Conservation (phyloP, 257 asterid genomes). For the Solanum etuberosum region DNA sequence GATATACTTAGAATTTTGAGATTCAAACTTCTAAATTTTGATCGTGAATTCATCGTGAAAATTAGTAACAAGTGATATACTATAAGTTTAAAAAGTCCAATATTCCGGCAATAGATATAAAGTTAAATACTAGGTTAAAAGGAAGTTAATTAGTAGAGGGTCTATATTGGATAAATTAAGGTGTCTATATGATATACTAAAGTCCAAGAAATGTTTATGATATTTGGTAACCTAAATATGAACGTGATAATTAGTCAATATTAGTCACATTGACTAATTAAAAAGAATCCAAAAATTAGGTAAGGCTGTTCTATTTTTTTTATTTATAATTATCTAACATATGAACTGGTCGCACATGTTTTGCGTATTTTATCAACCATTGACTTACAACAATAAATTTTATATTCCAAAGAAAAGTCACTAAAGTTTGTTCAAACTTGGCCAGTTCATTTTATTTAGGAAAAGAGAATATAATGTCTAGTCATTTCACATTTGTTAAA, state of each 20-base stretch:
- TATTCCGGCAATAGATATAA: not conserved
- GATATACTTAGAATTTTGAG: too few relatives aligned
- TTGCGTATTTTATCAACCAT: not conserved
- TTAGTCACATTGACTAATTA: not conserved
- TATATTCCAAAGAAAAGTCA: not conserved
- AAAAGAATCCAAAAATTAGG: constrained; percentile 2
- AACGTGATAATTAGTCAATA: not conserved
- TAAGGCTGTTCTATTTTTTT: not conserved
- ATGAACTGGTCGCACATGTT: not conserved
- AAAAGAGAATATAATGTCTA: not conserved
- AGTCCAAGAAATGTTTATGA: not conserved
- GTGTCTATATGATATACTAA: not conserved
- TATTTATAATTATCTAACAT: not conserved
- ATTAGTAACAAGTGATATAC: not conserved
- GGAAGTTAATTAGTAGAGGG: not conserved
- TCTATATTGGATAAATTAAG: not conserved
- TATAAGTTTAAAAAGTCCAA: not conserved
- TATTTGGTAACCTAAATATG: constrained; percentile 23
- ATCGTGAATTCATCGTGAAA: not conserved
- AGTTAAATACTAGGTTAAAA: not conserved
- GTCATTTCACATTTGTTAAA: not conserved
- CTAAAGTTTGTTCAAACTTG: not conserved
- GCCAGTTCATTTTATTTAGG: not conserved
- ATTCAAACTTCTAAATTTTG: not conserved
- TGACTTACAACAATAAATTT: not conserved